Base-by-base conservation (phyloP, 176 grass and related monocot species). In the Raddia guianensis region DNA sequence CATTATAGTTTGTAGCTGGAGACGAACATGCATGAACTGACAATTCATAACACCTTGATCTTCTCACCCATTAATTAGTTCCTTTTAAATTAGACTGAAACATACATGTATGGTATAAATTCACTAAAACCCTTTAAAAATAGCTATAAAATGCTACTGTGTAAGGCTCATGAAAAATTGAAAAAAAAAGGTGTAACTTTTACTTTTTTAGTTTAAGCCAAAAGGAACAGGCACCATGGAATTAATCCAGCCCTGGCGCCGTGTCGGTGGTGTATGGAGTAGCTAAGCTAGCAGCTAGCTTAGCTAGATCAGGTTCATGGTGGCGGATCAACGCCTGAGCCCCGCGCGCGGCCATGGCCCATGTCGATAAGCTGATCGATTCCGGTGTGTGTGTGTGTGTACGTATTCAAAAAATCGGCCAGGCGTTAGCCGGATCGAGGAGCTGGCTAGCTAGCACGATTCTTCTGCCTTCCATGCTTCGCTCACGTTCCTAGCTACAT, bases 181-280 rank as follows among this genome's bases (percentile, higher is more conserved):
- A 27, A 27, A 27, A 27, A 27, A 27, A 27, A 0, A 27, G 27
- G 0, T 27, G 27, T 27, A 27, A 27, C 27, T 27, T 27, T 27
- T 27, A 27, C 27, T 27, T 27, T 27, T 27, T 27, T 27, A 27
- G 27, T 27, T 27, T 27, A 27, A 27, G 27, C 27, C 27, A 27
- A 27, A 27, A 27, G 27, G 27, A 27, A 27, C 27, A 27, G 27
- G 27, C 27, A 27, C 27, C 62, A 37, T 43, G 48, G 40, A 51
- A 66, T 66, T 32, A 51, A 66, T 66, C 47, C 9, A 0, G 60
- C 6, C 74, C 44, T 37, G 32, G 19, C 9, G 61, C 27, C 27
- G 0, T 79, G 76, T 79, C 76, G 62, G 76, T 66, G 49, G 61
- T 79, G 13, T 75, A 75, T 9, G 5, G 34, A 70, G 5, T 35